phyloP scores from a whole-genome alignment of 2,329 filamentous ascomycete genomes.

The Sporothrix curviconia region DNA sequence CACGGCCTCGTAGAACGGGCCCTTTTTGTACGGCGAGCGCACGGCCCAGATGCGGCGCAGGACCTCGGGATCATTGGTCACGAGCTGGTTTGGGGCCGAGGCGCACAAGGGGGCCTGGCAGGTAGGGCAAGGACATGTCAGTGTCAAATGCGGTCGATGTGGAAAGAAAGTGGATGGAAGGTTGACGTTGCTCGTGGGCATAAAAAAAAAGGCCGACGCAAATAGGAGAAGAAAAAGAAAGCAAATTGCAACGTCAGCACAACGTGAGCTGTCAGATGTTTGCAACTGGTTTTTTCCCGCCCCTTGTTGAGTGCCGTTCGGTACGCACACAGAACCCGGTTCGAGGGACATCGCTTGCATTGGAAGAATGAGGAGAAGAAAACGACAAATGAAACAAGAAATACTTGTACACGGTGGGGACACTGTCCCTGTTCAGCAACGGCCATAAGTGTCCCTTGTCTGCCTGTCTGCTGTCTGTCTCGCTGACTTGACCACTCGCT shows the following conservation, averaged over 20 bases:
- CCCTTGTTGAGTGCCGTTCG: no score
- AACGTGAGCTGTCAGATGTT: background rate
- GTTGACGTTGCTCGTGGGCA: background rate
- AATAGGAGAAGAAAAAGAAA: background rate
- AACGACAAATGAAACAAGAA: no score
- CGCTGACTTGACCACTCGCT: no score
- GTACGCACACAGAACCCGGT: no score
- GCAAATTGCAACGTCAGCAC: background rate
- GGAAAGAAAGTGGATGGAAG: background rate
- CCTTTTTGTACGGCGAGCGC: constrained; percentile 33
- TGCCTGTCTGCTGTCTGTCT: background rate
- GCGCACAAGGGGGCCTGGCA: constrained; percentile 22
- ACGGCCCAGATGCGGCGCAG: constrained; percentile 28
- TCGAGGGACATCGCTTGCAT: no score
- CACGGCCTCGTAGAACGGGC: constrained; percentile 32
- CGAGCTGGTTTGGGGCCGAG: constrained; percentile 25
- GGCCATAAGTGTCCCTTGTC: no score
- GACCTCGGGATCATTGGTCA: constrained; percentile 24
- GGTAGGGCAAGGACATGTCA: no score
- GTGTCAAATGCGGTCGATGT: background rate
- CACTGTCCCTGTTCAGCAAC: no score
- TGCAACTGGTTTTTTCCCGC: no score
- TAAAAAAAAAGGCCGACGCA: background rate
- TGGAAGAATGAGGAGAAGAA: no score
- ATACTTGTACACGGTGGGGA: no score